These are phyloP conservation scores for Mesembryanthemum crystallinum DNA, from an alignment of 148 eudicot genomes.

Conservation along the genomic window DNA sequence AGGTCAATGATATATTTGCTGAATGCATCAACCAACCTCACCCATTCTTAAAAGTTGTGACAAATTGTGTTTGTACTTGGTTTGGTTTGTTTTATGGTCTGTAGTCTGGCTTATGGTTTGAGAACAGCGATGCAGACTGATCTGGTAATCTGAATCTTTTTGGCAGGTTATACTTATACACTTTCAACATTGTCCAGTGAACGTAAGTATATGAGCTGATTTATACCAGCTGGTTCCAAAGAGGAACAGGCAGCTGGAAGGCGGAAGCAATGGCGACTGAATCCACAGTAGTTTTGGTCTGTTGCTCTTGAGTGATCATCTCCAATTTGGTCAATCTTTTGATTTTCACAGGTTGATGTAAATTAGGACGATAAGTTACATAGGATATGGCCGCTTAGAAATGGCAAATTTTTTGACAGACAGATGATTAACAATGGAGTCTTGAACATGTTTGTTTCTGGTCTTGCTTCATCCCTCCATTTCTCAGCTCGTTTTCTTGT, in stretches of 20 bases:
- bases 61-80: too few relatives aligned
- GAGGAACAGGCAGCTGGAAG: neutral
- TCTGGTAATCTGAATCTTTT: neutral
- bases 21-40: too few relatives aligned
- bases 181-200: neutral
- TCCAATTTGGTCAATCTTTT: neutral
- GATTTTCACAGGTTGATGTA: neutral
- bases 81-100: neutral
- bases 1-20: too few relatives aligned
- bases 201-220: neutral
- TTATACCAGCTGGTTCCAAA: neutral
- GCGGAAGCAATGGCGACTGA: neutral
- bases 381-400: neutral
- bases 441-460: neutral
- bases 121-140: conserved; percentile 2
- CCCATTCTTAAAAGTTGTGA: too few relatives aligned
- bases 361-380: neutral
- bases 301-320: neutral
- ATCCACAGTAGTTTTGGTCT: neutral
- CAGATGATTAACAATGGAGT: neutral
- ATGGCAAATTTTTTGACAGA: neutral
- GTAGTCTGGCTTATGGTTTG: neutral
- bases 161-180: conserved; percentile 9
- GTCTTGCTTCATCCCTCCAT: neutral
- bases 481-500: neutral